Conservation (phyloP, 2,329 filamentous ascomycete species). For the Calonectria hongkongensis region DNA sequence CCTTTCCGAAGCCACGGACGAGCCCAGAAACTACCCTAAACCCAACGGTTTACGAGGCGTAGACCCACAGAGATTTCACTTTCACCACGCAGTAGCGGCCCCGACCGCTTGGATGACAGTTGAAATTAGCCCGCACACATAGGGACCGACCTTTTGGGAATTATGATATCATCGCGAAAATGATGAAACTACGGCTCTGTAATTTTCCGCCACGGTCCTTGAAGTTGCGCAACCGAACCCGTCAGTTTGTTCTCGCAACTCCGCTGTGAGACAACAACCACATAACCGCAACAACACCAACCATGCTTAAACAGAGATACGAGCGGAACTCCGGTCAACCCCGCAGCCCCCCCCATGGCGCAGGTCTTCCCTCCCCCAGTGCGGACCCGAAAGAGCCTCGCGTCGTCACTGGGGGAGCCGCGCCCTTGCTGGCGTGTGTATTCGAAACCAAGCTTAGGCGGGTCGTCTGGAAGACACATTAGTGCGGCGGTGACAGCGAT, state of each 20-base stretch:
- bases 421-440: background rate
- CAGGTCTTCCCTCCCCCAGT: background rate
- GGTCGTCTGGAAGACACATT: constrained; percentile 8
- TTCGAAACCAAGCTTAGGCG: constrained; percentile 1
- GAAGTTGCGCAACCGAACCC: background rate
- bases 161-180: constrained; percentile 16
- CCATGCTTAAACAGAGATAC: background rate
- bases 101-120: constrained; percentile 30
- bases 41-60: constrained; percentile 13
- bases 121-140: constrained; percentile 11
- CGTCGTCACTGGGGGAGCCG: background rate
- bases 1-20: background rate
- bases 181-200: background rate
- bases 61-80: constrained; percentile 29
- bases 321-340: background rate
- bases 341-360: background rate
- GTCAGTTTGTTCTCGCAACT: background rate
- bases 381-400: constrained; percentile 1
- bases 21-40: constrained; percentile 19
- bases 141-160: constrained; percentile 19
- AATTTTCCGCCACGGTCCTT: background rate
- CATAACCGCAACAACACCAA: too few relatives aligned
- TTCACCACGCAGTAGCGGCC: constrained; percentile 29
- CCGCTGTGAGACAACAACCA: background rate
- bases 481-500: constrained; percentile 26